Conservation (phyloP, 495 filamentous ascomycete genomes). For the Halenospora varia region DNA sequence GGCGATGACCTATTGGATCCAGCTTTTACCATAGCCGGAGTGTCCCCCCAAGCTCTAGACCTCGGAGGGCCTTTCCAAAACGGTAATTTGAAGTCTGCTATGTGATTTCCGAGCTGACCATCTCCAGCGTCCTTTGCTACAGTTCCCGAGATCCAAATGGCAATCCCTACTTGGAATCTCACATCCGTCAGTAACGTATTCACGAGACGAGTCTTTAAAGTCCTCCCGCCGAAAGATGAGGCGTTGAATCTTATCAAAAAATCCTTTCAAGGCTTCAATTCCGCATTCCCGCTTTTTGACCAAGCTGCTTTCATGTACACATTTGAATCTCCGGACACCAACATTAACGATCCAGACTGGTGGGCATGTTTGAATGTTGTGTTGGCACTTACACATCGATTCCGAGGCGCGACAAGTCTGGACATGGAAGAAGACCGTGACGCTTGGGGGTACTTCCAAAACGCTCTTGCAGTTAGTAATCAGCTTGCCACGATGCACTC, state of each 20-base stretch:
- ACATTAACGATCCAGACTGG: constrained; percentile 89
- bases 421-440: constrained; percentile 81
- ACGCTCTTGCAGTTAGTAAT: constrained; percentile 84
- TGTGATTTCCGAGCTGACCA: not conserved
- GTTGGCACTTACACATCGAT: constrained; percentile 80
- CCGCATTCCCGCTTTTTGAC: constrained; percentile 94
- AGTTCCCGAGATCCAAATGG: not conserved
- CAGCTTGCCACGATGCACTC: constrained; percentile 60
- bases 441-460: constrained; percentile 92
- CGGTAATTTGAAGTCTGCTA: not conserved
- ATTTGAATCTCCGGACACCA: constrained; percentile 82
- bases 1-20: not conserved
- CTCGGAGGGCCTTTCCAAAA: not conserved
- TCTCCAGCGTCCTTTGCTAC: not conserved
- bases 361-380: constrained; percentile 96
- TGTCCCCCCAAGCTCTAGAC: not conserved
- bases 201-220: constrained; percentile 73
- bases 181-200: constrained; percentile 89
- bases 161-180: constrained; percentile 65
- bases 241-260: constrained; percentile 77
- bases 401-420: constrained; percentile 86
- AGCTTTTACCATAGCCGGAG: not conserved
- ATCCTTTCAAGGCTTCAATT: constrained; percentile 94
- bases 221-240: constrained; percentile 74
- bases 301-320: constrained; percentile 93